Evolutionary conservation across 1,284 basidiomycete genomes (phyloP).

Genomic region (Ceratobasidium sp.): DNA sequence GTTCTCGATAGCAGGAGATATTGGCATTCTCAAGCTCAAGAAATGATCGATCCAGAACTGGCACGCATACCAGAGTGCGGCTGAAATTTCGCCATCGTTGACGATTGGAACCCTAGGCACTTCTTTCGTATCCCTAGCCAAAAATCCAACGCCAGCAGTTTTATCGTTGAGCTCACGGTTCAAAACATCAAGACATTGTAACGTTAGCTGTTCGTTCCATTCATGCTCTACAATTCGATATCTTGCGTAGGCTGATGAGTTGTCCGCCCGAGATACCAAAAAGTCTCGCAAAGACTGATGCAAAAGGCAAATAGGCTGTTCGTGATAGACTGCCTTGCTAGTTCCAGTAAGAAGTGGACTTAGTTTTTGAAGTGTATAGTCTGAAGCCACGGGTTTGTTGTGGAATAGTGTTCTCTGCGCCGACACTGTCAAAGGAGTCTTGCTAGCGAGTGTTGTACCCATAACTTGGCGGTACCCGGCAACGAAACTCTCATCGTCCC

Average conservation of each 20-base stretch:
- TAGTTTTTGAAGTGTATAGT: conserved; percentile 8
- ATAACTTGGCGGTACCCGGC: conserved; percentile 51
- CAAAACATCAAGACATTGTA: conserved; percentile 7
- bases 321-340: not conserved
- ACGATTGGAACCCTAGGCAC: not conserved
- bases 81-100: not conserved
- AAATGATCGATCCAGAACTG: conserved; percentile 31
- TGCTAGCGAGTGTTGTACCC: conserved; percentile 50
- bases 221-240: not conserved
- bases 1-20: not conserved
- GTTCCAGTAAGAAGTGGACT: conserved; percentile 20
- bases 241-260: not conserved
- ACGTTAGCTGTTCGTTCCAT: not conserved
- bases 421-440: not conserved
- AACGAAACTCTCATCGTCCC: conserved; percentile 52
- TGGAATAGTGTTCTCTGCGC: not conserved
- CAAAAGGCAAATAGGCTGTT: not conserved
- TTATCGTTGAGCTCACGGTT: not conserved
- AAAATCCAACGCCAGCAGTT: conserved; percentile 12
- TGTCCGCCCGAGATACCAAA: not conserved
- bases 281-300: conserved; percentile 33
- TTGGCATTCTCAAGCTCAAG: not conserved
- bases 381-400: not conserved
- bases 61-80: conserved; percentile 27
- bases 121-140: not conserved